Conservation (phyloP, 345 rosid species). For the Ceriops decandra region DNA sequence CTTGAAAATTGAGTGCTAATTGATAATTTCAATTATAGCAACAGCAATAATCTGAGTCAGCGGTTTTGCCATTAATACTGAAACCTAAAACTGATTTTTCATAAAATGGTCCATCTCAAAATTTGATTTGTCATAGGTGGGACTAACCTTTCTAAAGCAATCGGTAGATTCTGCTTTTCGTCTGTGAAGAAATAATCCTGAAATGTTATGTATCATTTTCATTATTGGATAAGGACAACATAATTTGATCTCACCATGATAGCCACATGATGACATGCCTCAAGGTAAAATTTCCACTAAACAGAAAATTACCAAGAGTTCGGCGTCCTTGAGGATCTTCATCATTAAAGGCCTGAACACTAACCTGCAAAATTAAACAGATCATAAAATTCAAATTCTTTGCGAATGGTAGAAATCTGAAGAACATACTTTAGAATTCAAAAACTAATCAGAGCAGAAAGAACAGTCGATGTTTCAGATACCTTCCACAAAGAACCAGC, state of each 20-base stretch:
- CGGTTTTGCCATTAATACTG: neutral
- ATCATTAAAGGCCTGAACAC: conserved; percentile 89
- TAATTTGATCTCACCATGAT: conserved; percentile 5
- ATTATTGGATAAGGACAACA: conserved; percentile 12
- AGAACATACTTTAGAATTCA: neutral
- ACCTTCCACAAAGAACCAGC: conserved; percentile 99
- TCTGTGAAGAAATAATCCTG: conserved; percentile 94
- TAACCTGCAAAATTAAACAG: conserved; percentile 49
- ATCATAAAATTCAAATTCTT: conserved; percentile 12
- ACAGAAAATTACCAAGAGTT: conserved; percentile 62
- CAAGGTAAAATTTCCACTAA: conserved; percentile 1
- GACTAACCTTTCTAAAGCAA: conserved; percentile 65
- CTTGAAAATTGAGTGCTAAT: neutral
- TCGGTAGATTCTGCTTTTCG: conserved; percentile 83
- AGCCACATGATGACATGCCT: conserved; percentile 2
- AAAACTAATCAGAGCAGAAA: neutral
- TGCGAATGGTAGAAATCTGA: neutral
- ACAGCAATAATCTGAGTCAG: too few species aligned
- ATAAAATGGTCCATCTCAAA: neutral
- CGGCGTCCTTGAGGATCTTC: conserved; percentile 98
- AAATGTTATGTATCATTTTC: conserved; percentile 10
- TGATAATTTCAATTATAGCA: neutral
- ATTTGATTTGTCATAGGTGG: conserved; percentile 4
- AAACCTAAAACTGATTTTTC: neutral
- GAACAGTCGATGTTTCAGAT: conserved; percentile 14